These are phyloP conservation scores for Xylariaceae sp. DNA, from an alignment of 2,329 filamentous ascomycete genomes.

Conservation along the genomic window DNA sequence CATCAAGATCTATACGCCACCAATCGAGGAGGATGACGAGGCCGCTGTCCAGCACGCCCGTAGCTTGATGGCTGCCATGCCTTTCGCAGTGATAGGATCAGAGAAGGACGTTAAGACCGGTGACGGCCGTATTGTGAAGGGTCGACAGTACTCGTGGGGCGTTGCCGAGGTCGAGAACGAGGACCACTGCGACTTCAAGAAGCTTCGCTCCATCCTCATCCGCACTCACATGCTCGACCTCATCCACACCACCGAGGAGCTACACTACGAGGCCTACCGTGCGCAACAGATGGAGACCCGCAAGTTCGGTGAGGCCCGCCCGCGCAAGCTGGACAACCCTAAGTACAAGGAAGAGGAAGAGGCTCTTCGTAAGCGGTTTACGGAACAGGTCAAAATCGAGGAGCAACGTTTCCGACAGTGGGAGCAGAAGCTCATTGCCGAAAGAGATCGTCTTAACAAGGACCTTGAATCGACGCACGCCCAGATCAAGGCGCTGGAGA, in stretches of 20 bases:
- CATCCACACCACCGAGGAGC: constrained; percentile 98
- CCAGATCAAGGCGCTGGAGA: constrained; percentile 85
- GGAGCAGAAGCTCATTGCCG: constrained; percentile 99
- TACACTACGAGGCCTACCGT: constrained; percentile 98
- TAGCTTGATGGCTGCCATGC: constrained; percentile 93
- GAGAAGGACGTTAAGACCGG: constrained; percentile 98
- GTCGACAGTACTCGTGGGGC: constrained; percentile 98
- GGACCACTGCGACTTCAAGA: constrained; percentile 99
- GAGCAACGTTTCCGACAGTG: constrained; percentile 98
- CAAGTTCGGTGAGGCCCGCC: constrained; percentile 97
- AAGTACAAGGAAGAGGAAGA: constrained; percentile 99
- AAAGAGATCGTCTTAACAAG: constrained; percentile 99
- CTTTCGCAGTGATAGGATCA: constrained; percentile 96
- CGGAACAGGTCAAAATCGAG: constrained; percentile 99
- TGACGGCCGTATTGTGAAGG: constrained; percentile 96
- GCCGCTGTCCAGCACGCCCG: constrained; percentile 91
- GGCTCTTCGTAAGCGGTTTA: constrained; percentile 96
- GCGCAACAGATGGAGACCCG: constrained; percentile 99
- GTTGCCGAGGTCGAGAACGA: constrained; percentile 99
- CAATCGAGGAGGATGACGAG: constrained; percentile 97
- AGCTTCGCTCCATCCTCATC: constrained; percentile 97
- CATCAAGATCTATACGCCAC: constrained; percentile 99
- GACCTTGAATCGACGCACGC: constrained; percentile 97
- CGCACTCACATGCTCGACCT: constrained; percentile 99
- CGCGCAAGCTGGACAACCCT: constrained; percentile 97